Conservation (phyloP, 202 grass and related monocot species). For the Panicum virgatum region DNA sequence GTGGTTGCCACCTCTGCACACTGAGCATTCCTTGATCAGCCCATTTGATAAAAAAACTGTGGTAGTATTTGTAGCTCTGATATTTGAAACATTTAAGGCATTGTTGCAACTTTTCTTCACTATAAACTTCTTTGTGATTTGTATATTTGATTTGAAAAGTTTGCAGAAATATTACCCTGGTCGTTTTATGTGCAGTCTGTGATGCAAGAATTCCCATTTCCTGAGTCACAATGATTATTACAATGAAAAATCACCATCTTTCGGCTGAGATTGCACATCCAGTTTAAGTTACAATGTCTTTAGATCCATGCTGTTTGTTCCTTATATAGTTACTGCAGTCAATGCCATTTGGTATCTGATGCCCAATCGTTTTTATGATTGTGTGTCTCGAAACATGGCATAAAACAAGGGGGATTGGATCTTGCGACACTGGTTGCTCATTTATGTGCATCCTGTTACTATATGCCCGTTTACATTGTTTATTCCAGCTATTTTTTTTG, state of each 20-base stretch:
- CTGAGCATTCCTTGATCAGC: too few relatives aligned
- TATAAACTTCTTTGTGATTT: too few relatives aligned
- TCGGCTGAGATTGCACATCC: slow-evolving; percentile 57
- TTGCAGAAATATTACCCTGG: too few relatives aligned
- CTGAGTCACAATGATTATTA: slow-evolving; percentile 56
- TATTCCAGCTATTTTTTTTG: neutral
- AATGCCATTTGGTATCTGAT: slow-evolving; percentile 56
- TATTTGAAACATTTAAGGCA: too few relatives aligned
- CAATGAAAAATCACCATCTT: slow-evolving; percentile 63
- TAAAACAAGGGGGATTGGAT: slow-evolving; percentile 25
- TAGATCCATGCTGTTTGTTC: neutral
- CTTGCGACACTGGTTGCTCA: slow-evolving; percentile 50
- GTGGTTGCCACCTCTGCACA: too few relatives aligned
- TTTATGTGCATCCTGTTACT: slow-evolving; percentile 50
- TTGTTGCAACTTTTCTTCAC: too few relatives aligned
- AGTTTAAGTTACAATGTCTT: neutral
- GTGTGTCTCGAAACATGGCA: slow-evolving; percentile 55
- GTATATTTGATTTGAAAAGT: too few relatives aligned
- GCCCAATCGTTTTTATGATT: slow-evolving; percentile 28
- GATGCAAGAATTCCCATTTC: slow-evolving; percentile 51
- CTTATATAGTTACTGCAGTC: neutral
- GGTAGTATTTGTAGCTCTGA: too few relatives aligned
- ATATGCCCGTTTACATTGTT: slow-evolving; percentile 39
- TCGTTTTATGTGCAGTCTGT: slow-evolving; percentile 35
- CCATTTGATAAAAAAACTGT: too few relatives aligned